Evolutionary conservation across 2,329 filamentous ascomycete species (phyloP).

Genomic region (Drechslerella dactyloides): DNA sequence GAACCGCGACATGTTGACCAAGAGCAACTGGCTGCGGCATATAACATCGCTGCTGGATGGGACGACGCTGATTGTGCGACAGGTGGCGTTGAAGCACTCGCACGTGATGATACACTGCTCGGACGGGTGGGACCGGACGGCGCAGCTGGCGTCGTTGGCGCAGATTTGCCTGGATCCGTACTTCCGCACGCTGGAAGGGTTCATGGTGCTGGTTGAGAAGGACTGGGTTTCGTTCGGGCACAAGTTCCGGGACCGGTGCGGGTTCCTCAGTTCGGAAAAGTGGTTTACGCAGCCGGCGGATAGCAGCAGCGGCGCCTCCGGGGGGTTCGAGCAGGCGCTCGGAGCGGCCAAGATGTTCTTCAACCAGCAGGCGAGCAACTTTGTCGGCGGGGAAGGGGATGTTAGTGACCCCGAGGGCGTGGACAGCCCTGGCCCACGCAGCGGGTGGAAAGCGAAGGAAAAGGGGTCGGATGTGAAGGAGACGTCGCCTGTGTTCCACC

Average conservation of each 20-base stretch:
- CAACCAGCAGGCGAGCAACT: conserved; percentile 67
- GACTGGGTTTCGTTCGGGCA: conserved; percentile 98
- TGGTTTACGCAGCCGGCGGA: conserved; percentile 89
- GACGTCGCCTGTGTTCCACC: conserved; percentile 94
- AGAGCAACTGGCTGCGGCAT: conserved; percentile 90
- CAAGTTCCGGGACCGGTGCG: conserved; percentile 93
- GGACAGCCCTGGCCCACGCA: conserved; percentile 45
- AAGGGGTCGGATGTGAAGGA: conserved; percentile 65
- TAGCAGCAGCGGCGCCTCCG: conserved; percentile 64
- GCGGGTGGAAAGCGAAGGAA: conserved; percentile 51
- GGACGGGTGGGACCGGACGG: conserved; percentile 97
- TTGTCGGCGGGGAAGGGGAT: conserved; percentile 66
- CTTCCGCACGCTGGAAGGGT: conserved; percentile 90
- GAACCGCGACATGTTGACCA: conserved; percentile 77
- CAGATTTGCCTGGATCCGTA: conserved; percentile 96
- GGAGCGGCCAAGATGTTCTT: conserved; percentile 88
- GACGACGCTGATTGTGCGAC: conserved; percentile 79
- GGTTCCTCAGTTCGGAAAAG: conserved; percentile 85
- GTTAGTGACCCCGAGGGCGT: conserved; percentile 69
- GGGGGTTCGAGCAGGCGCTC: conserved; percentile 80
- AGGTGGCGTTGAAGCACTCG: conserved; percentile 89
- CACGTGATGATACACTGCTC: conserved; percentile 97
- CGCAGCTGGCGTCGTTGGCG: conserved; percentile 87
- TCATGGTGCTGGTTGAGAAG: conserved; percentile 92
- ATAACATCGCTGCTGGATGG: conserved; percentile 84